Conservation (phyloP, 306 rosid species). For the Carpinus fangiana region DNA sequence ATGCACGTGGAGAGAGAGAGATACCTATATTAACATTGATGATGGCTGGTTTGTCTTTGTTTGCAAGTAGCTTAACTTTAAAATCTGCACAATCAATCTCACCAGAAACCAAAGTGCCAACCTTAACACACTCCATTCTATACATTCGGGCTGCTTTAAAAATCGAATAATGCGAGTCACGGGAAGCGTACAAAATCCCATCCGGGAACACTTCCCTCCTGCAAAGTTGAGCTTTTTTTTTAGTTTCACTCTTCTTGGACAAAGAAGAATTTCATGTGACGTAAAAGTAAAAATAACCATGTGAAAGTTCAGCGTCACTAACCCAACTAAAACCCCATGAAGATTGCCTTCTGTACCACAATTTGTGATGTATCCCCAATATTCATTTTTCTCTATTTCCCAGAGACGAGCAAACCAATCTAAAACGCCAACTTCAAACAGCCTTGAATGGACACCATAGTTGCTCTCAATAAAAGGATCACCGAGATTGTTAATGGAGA, state of each 20-base stretch:
- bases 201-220: conserved; percentile 70
- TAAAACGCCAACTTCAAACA: conserved; percentile 91
- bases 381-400: conserved; percentile 88
- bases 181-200: conserved; percentile 67
- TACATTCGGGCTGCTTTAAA: conserved; percentile 77
- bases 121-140: conserved; percentile 66
- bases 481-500: conserved; percentile 91
- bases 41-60: conserved; percentile 72
- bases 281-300: not conserved
- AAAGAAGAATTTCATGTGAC: not conserved
- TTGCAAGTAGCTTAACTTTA: conserved; percentile 37
- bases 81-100: conserved; percentile 67
- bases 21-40: conserved; percentile 68
- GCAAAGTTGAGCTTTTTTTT: not conserved
- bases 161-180: conserved; percentile 71
- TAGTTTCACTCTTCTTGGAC: not conserved
- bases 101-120: conserved; percentile 53
- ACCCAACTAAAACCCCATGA: conserved; percentile 85
- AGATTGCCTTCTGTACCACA: conserved; percentile 99
- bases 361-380: conserved; percentile 99
- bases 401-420: conserved; percentile 98
- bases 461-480: conserved; percentile 98
- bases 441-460: conserved; percentile 90
- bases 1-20: not conserved
- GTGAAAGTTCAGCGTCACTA: not conserved